These are phyloP conservation scores for Pythium diclinum DNA, from an alignment of 352 stramenopile genomes.

Conservation along the genomic window DNA sequence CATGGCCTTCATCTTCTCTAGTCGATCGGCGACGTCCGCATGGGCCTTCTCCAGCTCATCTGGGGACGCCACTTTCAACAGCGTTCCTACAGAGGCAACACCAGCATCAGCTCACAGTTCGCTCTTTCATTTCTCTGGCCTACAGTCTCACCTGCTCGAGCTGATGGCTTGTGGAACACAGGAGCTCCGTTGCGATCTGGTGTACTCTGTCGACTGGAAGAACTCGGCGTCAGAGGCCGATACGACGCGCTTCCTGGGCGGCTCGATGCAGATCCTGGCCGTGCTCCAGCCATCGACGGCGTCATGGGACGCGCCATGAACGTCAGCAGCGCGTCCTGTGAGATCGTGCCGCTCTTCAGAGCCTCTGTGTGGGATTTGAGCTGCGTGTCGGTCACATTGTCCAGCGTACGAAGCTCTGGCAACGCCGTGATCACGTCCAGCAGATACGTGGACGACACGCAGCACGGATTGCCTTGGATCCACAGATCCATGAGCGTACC, in stretches of 20 bases:
- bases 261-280: conserved; percentile 25
- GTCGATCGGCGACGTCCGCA: conserved; percentile 42
- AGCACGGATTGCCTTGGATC: conserved; percentile 68
- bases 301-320: conserved; percentile 34
- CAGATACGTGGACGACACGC: conserved; percentile 55
- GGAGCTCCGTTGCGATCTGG: conserved; percentile 29
- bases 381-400: conserved; percentile 48
- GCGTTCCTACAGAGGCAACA: conserved; percentile 26
- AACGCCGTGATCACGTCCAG: conserved; percentile 41
- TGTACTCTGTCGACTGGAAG: conserved; percentile 31
- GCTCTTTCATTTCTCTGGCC: no score
- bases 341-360: conserved; percentile 39
- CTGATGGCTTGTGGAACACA: conserved; percentile 50
- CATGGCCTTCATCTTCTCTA: conserved; percentile 61
- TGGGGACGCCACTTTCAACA: conserved; percentile 44
- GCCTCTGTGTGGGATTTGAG: conserved; percentile 43
- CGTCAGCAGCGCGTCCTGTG: conserved; percentile 32
- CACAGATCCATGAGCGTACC: conserved; percentile 53
- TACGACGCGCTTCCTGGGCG: conserved; percentile 36
- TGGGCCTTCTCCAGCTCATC: conserved; percentile 51
- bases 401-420: conserved; percentile 59
- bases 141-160: conserved; percentile 32
- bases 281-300: conserved; percentile 24
- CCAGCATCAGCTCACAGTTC: conserved; percentile 15
- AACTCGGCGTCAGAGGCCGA: conserved; percentile 31